phyloP scores from a whole-genome alignment of 2,329 filamentous ascomycete species.

The Talaromyces sp. region DNA sequence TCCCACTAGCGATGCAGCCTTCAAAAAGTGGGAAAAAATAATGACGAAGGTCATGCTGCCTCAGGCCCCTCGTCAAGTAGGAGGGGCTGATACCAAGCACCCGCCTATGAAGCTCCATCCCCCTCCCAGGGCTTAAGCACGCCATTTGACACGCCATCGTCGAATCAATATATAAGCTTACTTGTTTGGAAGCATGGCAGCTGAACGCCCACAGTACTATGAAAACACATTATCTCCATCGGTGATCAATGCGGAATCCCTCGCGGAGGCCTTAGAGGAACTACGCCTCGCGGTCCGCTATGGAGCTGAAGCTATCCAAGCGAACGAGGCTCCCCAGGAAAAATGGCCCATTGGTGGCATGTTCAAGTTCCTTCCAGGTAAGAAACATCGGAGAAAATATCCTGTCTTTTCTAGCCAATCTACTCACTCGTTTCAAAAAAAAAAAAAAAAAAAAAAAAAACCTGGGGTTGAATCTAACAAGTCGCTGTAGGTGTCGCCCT shows the following conservation, averaged over 20 bases:
- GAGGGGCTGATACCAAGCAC: not conserved
- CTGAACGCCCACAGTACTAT: constrained; percentile 26
- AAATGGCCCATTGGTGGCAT: constrained; percentile 31
- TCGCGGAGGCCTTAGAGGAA: constrained; percentile 27
- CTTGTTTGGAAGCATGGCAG: constrained; percentile 14
- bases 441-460: too few relatives aligned
- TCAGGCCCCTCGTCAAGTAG: not conserved
- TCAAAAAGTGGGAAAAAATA: not conserved
- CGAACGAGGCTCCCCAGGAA: constrained; percentile 24
- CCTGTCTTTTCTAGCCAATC: too few relatives aligned
- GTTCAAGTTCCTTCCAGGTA: constrained; percentile 39
- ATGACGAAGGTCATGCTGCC: constrained; percentile 11
- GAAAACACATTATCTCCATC: constrained; percentile 21
- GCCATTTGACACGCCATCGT: constrained; percentile 7
- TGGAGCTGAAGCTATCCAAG: constrained; percentile 31
- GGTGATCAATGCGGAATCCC: constrained; percentile 15
- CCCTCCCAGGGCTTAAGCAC: constrained; percentile 12
- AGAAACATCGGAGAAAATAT: too few relatives aligned
- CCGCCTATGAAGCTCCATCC: not conserved
- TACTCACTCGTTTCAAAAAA: too few relatives aligned
- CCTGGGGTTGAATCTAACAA: constrained; percentile 4
- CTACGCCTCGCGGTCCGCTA: constrained; percentile 33
- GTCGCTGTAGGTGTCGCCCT: constrained; percentile 36
- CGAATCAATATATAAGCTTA: not conserved
- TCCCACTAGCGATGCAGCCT: not conserved